Evolutionary conservation across 441 rosid genomes (phyloP), one percentile per base, ranked within the genome.

Genomic region (Aquilaria agallochum): DNA sequence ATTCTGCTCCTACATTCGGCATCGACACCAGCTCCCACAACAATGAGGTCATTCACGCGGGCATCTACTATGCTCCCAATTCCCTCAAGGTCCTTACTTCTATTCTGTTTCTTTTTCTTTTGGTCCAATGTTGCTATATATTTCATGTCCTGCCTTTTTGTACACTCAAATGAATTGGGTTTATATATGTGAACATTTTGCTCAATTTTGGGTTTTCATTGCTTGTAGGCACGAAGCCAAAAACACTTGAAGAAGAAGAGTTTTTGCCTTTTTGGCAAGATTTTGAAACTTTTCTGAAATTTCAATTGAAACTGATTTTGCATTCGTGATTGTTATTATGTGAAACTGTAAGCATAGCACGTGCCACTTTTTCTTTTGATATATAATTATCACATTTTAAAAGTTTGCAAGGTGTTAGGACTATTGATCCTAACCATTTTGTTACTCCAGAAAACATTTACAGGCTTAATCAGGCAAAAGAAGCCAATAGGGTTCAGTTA

Each of bases 21-120:
- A 80, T 88, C 46, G 88, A 71, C 58, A 87, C 83, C 31, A 90
- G 92, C 31, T 83, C 97, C n/a, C 90, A 96, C n/a, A 90, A 83
- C 81, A 93, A 96, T 65, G 86, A 93, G 67, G 98, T 93, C 76
- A 71, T 93, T 63, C 95, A 93, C 63, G 97, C 96, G 31, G 98
- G 98, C 70, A 86, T 93, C 71, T 93, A 93, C 64, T 93, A 93
- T 66, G 92, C 88, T 67, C 81, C 68, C 60, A 66, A 73, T 72
- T 90, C 97, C 45, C 85, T 85, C 67, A 90, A 90, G 89, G 92
- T 86, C 63, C 3, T 40, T 54, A 30, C 34, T 59, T 86, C 20
- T 20, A 20, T 20, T 20, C 20, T 20, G 1, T 20, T 60, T 2
- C 46, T 54, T 30, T 31, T 61, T 50, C 54, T 27, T 40, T 7